These are phyloP conservation scores for Lenwebbia sp. DNA, from an alignment of 345 rosid species.

Conservation along the genomic window DNA sequence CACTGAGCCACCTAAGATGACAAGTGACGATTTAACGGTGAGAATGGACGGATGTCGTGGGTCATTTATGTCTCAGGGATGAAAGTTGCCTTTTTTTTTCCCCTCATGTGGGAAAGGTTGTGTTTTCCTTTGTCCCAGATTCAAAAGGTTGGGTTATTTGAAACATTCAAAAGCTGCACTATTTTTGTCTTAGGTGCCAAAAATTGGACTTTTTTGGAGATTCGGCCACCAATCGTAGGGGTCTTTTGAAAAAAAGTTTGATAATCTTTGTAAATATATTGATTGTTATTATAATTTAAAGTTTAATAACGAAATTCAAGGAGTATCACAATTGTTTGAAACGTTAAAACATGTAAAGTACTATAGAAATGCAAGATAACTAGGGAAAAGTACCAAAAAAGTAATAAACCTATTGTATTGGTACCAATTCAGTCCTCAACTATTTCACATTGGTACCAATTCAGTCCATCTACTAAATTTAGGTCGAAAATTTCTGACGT, in stretches of 20 bases:
- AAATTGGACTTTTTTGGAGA: not conserved
- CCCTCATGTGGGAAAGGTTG: not conserved
- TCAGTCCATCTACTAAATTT: too few relatives aligned
- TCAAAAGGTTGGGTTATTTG: not conserved
- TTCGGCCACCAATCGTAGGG: not conserved
- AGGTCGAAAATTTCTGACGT: too few relatives aligned
- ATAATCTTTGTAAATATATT: not conserved
- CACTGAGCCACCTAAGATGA: not conserved
- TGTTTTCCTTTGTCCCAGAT: not conserved
- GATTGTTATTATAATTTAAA: not conserved
- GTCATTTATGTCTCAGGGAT: not conserved
- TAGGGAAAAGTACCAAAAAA: too few relatives aligned
- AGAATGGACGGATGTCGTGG: not conserved
- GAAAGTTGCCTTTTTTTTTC: not conserved
- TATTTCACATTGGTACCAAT: too few relatives aligned
- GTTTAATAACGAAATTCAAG: not conserved
- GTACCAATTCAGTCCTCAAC: too few relatives aligned
- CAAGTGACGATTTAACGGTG: not conserved
- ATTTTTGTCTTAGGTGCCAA: not conserved
- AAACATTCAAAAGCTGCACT: not conserved
- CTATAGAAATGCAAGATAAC: not conserved
- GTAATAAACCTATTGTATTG: too few relatives aligned
- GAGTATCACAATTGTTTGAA: not conserved
- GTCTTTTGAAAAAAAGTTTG: not conserved
- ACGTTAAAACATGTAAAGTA: not conserved